Evolutionary conservation across 495 filamentous ascomycete species (phyloP).

Genomic region (Aspergillus baeticus): DNA sequence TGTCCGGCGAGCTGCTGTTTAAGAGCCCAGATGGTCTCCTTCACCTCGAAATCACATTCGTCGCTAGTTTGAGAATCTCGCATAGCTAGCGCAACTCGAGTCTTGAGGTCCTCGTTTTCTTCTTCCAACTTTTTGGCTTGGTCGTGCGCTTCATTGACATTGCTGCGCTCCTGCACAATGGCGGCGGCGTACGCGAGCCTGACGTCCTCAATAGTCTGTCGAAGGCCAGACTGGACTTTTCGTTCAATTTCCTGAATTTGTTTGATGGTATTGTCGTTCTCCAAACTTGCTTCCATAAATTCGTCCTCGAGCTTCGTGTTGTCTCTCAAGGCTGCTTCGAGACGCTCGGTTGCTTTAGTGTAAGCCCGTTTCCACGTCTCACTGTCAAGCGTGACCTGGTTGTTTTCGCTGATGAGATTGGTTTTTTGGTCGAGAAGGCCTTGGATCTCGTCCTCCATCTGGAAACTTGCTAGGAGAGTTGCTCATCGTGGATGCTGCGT

Average conservation of each 20-base stretch:
- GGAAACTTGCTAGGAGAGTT: too few relatives aligned
- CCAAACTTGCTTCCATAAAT: too few relatives aligned
- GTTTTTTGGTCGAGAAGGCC: too few relatives aligned
- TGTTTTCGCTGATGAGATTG: too few relatives aligned
- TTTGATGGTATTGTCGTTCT: too few relatives aligned
- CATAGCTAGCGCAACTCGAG: conserved; percentile 8
- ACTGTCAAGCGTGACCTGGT: too few relatives aligned
- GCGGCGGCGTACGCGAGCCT: conserved; percentile 6
- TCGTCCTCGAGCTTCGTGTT: too few relatives aligned
- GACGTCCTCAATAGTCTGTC: conserved; percentile 7
- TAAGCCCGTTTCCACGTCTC: too few relatives aligned
- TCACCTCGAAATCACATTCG: not conserved
- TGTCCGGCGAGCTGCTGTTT: not conserved
- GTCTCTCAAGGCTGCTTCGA: too few relatives aligned
- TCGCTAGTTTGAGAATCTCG: conserved; percentile 13
- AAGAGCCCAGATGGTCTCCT: conserved; percentile 6
- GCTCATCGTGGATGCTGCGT: too few relatives aligned
- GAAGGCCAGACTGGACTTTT: not conserved
- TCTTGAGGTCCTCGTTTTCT: conserved; percentile 4
- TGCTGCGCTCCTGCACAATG: conserved; percentile 3
- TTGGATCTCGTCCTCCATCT: too few relatives aligned
- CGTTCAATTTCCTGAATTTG: not conserved
- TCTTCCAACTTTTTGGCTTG: not conserved
- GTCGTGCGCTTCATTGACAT: not conserved
- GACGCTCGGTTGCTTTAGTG: too few relatives aligned